Conservation (phyloP, 116 monocot genomes). For the Zostera marina region DNA sequence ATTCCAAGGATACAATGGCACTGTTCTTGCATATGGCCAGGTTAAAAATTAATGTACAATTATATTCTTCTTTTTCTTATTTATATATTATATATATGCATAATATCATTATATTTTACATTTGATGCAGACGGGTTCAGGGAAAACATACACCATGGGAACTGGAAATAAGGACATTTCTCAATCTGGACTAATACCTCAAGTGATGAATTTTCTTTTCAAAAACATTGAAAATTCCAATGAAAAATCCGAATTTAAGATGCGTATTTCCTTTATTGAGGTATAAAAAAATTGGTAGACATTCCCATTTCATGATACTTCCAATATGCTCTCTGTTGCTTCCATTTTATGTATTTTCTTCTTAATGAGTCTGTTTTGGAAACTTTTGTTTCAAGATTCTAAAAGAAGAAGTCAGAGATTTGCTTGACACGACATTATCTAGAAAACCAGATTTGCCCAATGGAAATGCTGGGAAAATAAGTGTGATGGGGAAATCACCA, state of each 20-base stretch:
- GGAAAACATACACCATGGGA: conserved; percentile 99
- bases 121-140: conserved; percentile 82
- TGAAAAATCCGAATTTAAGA: conserved; percentile 67
- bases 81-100: background rate
- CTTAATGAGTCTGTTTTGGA: background rate
- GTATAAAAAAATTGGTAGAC: too few relatives aligned
- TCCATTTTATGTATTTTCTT: background rate
- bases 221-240: conserved; percentile 67
- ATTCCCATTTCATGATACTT: too few relatives aligned
- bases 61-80: background rate
- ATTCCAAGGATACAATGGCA: conserved; percentile 98
- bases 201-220: conserved; percentile 72
- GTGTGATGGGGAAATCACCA: conserved; percentile 65
- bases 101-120: background rate
- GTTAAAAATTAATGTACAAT: conserved; percentile 11
- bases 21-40: conserved; percentile 99
- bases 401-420: conserved; percentile 97
- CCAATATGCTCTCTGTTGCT: too few relatives aligned
- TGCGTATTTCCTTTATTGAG: conserved; percentile 97
- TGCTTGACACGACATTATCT: conserved; percentile 48
- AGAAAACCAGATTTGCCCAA: conserved; percentile 48
- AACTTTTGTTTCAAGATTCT: conserved; percentile 42
- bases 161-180: conserved; percentile 31
- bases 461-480: conserved; percentile 41
- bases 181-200: conserved; percentile 70